phyloP scores from a whole-genome alignment of 2,329 filamentous ascomycete species.

The Onygenales sp. region DNA sequence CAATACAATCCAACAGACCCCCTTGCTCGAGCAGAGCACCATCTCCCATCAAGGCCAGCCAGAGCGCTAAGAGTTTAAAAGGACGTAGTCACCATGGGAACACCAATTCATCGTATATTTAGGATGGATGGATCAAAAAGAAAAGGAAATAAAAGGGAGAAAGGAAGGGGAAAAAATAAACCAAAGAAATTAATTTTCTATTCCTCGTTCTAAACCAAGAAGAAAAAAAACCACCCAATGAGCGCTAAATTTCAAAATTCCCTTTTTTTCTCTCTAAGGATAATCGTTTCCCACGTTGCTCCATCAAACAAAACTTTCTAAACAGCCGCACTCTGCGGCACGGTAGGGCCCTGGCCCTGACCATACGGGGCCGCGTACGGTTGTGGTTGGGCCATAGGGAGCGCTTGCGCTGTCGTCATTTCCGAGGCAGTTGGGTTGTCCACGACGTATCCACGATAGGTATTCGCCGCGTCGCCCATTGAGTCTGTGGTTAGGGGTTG shows the following conservation, averaged over 20 bases:
- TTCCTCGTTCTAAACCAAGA: neutral
- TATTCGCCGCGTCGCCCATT: conserved; percentile 21
- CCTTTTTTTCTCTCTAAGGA: neutral
- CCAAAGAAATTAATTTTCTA: no score
- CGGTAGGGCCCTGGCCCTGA: neutral
- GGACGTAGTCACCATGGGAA: neutral
- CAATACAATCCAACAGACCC: no score
- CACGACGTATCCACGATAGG: conserved; percentile 11
- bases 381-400: neutral
- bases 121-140: neutral
- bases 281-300: no score
- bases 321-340: no score
- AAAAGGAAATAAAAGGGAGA: neutral
- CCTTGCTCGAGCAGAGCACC: no score
- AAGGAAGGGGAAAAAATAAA: neutral
- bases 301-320: no score
- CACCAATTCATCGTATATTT: no score
- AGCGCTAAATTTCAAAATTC: neutral
- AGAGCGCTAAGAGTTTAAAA: no score
- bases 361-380: neutral
- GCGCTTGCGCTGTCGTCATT: neutral
- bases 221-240: neutral
- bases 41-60: no score
- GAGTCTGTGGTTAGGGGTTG: conserved; percentile 31
- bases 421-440: neutral